Evolutionary conservation across 192 early-diverging fungal genomes (phyloP).

Genomic region (Coemansia umbellata): DNA sequence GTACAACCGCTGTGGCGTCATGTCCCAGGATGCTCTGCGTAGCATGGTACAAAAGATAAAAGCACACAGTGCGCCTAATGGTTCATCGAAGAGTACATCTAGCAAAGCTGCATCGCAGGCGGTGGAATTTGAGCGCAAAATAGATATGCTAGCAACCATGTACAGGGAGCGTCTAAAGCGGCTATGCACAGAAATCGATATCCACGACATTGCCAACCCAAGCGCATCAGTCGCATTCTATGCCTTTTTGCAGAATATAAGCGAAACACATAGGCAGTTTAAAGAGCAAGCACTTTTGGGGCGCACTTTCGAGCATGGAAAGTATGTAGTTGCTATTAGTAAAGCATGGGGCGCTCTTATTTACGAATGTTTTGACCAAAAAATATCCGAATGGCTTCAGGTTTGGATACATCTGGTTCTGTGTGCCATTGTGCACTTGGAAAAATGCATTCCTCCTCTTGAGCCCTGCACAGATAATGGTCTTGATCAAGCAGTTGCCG

Average conservation of each 20-base stretch:
- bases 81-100: too few species aligned
- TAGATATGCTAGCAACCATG: conserved; percentile 8
- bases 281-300: too few species aligned
- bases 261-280: background rate
- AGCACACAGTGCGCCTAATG: background rate
- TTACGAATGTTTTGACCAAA: conserved; percentile 1
- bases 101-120: too few species aligned
- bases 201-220: background rate
- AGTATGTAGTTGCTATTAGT: too few species aligned
- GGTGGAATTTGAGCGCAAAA: background rate
- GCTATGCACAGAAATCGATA: background rate
- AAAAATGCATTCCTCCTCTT: background rate
- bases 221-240: background rate
- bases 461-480: background rate
- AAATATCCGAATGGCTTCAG: conserved; percentile 3
- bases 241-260: conserved; percentile 1
- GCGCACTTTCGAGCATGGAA: too few species aligned
- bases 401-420: conserved; percentile 20
- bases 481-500: background rate
- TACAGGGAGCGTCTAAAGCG: background rate
- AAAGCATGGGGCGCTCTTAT: conserved; percentile 33
- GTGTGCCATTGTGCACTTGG: conserved; percentile 8
- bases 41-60: background rate
- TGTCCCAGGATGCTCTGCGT: background rate
- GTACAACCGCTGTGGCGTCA: background rate